Evolutionary conservation across 371 early-diverging fungal species (phyloP).

Genomic region (Globomyces sp.): DNA sequence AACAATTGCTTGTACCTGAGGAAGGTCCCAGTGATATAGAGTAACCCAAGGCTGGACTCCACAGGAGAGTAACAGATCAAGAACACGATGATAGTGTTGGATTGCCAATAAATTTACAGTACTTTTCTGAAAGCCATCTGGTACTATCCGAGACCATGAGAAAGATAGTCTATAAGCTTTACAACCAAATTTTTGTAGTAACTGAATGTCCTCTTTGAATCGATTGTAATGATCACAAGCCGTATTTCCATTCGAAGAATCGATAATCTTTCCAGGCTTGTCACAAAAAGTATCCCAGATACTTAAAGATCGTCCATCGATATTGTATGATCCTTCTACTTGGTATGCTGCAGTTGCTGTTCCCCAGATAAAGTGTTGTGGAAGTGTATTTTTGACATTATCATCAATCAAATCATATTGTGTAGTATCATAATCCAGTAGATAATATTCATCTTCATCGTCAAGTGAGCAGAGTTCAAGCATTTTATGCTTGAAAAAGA

Average conservation of each 20-base stretch:
- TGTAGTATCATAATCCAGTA: too few species aligned
- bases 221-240: constrained; percentile 40
- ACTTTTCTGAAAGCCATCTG: constrained; percentile 19
- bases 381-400: neutral
- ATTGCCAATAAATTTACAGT: constrained; percentile 29
- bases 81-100: constrained; percentile 30
- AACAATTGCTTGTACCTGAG: constrained; percentile 21
- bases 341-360: constrained; percentile 39
- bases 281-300: constrained; percentile 35
- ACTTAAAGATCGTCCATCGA: constrained; percentile 37
- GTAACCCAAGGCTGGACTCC: constrained; percentile 37
- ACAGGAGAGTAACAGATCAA: constrained; percentile 30
- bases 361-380: constrained; percentile 27
- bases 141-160: constrained; percentile 40
- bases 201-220: constrained; percentile 37
- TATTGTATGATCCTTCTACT: constrained; percentile 40
- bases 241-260: constrained; percentile 23
- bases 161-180: constrained; percentile 40
- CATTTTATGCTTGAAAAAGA: too few species aligned
- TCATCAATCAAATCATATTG: too few species aligned
- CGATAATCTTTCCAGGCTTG: constrained; percentile 26
- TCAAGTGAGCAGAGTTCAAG: too few species aligned
- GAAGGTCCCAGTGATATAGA: constrained; percentile 42
- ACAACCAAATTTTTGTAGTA: constrained; percentile 29
- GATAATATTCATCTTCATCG: too few species aligned